Percentiles rank a stretch among this genome's conserved stretches.
phyloP scores from a whole-genome alignment of 2,329 filamentous ascomycete species.

The Epichloe coenophiala region DNA sequence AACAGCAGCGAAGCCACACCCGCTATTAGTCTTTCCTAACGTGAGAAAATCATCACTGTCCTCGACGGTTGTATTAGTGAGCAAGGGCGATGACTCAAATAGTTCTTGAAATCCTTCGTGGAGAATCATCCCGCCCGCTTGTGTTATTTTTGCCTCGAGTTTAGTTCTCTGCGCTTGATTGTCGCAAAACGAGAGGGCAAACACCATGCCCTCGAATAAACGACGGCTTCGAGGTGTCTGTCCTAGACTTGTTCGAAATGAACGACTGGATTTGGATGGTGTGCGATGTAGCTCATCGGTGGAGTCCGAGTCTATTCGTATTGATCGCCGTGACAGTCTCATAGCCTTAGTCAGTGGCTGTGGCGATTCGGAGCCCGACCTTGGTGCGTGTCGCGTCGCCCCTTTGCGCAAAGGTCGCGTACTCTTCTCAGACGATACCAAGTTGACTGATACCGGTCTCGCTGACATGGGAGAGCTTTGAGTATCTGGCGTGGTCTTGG shows the following conservation, averaged over 20 bases:
- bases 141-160: conserved; percentile 48
- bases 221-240: conserved; percentile 13
- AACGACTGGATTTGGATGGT: conserved; percentile 16
- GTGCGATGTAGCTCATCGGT: conserved; percentile 35
- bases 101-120: conserved; percentile 68
- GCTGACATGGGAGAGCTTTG: conserved; percentile 18
- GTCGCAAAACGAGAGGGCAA: conserved; percentile 61
- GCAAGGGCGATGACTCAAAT: conserved; percentile 41
- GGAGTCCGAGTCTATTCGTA: conserved; percentile 27
- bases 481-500: conserved; percentile 22
- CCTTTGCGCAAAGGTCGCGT: conserved; percentile 10
- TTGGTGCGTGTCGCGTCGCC: conserved; percentile 6
- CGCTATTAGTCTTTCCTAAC: conserved; percentile 37
- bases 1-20: conserved; percentile 66
- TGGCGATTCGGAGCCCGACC: conserved; percentile 13
- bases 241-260: conserved; percentile 15
- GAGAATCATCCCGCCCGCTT: conserved; percentile 61
- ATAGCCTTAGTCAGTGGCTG: conserved; percentile 11
- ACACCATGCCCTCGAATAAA: conserved; percentile 71
- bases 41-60: conserved; percentile 27
- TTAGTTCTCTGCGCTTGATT: conserved; percentile 26
- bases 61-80: conserved; percentile 16
- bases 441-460: conserved; percentile 9
- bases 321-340: conserved; percentile 12
- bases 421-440: conserved; percentile 12